Evolutionary conservation across 352 stramenopile genomes (phyloP), one percentile per base, ranked within the genome.

Genomic region (Phytophthora europaea): DNA sequence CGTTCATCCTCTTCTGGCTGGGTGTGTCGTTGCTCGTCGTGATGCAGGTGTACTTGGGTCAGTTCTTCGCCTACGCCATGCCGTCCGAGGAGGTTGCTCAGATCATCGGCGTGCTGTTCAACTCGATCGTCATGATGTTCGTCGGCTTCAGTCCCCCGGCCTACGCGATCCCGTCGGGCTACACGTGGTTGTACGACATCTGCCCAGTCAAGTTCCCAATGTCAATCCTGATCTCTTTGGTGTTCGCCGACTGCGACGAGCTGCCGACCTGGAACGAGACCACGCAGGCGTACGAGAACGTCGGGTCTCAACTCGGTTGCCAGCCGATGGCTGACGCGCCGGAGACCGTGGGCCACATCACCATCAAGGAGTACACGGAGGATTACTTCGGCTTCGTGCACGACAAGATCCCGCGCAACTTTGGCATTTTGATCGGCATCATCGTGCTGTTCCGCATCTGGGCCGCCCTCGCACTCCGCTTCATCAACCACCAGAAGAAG

Each of bases 171-270:
- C 78, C 78, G 13, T 65, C 52, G 18, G 67, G 61, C 31, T 74
- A 77, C 66, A 70, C 71, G 23, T 88, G 78, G 78, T 26, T 88
- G 26, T 84, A 83, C 68, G 63, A 68, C 16, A 83, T 83, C 40
- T 76, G 66, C 12, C 69, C 69, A 5, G 57, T 75, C 10, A 57
- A 68, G 3, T 83, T 79, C 60, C 64, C 63, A 7, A 48, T 80
- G 6, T 68, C 79, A 9, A 76, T 83, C 47, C 40, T 85, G 15
- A 64, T 73, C 23, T 34, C 72, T 0, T 34, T 79, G 0, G 54
- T 75, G 1, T 85, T 85, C 22, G n/a, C 61, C 0, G 67, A 79
- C 47, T 79, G 67, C 23, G 61, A 74, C n/a, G 69, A 74, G 8
- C 23, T 79, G 9, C 73, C 71, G n/a, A 70, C 65, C 6, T 75